Conservation (phyloP, 2,329 filamentous ascomycete species). For the Lecanicillium sp. region DNA sequence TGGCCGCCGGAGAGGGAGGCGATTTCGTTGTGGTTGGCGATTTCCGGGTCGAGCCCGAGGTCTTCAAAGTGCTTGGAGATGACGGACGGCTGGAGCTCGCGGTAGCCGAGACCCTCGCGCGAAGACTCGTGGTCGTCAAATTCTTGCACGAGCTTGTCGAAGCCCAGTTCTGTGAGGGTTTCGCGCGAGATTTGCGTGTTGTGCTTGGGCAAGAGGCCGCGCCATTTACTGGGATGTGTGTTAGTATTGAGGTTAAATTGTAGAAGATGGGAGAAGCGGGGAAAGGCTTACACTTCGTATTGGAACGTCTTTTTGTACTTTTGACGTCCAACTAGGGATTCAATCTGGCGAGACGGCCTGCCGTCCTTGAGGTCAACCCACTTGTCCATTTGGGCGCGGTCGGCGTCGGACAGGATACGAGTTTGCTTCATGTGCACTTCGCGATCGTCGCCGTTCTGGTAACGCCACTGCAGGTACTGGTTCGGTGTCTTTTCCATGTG, state of each 20-base stretch:
- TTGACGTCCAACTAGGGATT: conserved; percentile 87
- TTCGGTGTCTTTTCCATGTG: conserved; percentile 98
- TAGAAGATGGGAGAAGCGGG: neutral
- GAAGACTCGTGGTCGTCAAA: conserved; percentile 98
- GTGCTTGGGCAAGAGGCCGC: conserved; percentile 77
- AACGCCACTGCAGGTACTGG: conserved; percentile 98
- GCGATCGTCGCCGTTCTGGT: conserved; percentile 91
- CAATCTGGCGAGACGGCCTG: conserved; percentile 66
- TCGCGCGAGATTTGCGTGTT: conserved; percentile 92
- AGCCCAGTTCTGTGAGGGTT: conserved; percentile 77
- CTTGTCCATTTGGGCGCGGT: conserved; percentile 88
- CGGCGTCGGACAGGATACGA: conserved; percentile 75
- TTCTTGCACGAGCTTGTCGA: conserved; percentile 90
- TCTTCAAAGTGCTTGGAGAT: conserved; percentile 99
- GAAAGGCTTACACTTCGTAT: conserved; percentile 82
- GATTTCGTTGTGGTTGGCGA: conserved; percentile 98
- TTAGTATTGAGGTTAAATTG: conserved; percentile 16
- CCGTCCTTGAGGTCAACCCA: conserved; percentile 78
- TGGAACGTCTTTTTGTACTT: conserved; percentile 99
- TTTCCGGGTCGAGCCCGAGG: conserved; percentile 89
- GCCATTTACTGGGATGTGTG: conserved; percentile 64
- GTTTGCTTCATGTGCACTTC: conserved; percentile 98
- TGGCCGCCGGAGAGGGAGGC: conserved; percentile 92
- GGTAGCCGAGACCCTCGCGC: conserved; percentile 95
- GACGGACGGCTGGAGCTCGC: conserved; percentile 82